Evolutionary conservation across 345 rosid species (phyloP), one percentile per base, ranked within the genome.

Genomic region (Acer negundo): DNA sequence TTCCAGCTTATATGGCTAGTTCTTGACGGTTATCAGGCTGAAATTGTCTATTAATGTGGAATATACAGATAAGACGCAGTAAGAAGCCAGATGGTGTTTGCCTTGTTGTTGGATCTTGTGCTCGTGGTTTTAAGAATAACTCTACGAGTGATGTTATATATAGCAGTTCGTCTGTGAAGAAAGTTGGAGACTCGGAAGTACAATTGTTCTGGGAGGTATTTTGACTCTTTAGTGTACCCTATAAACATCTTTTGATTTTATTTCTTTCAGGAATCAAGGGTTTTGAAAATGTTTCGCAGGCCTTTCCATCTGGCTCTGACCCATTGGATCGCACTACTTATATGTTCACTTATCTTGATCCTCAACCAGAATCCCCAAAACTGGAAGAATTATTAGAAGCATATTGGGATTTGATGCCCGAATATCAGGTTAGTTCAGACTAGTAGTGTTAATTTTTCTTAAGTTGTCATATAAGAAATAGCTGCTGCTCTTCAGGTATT

Each of bases 301-400:
- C 99, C 80, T 95, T 93, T 89, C 98, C 99, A 3, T 91, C 98
- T 73, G 99, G 99, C 20, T 93, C 99, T 65, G 97, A 96, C 63
- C 93, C 94, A 31, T 49, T 79, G 44, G 98, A 95, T 85, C 97
- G 98, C 35, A 95, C 99, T n/a, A 90, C 96, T 19, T 95, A 95
- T 80, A 95, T 95, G 99, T 93, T 95, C 86, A 90, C 99, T 51
- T 95, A 95, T 76, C 87, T 94, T 70, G 85, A 85, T 84, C 98
- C 99, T 64, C 93, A 90, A 85, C 86, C 94, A 10, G 80, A 83
- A 67, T 89, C 91, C 26, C 99, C 98, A 3, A 83, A 87, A 80
- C 73, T 95, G 73, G 99, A 95, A 85, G 96, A 92, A 75, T 77
- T 95, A 70, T 86, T 95, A 46, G 99, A 95, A 87, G 88, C 86